Evolutionary conservation across 2,329 filamentous ascomycete species (phyloP).

Genomic region (Cladophialophora chaetospira): DNA sequence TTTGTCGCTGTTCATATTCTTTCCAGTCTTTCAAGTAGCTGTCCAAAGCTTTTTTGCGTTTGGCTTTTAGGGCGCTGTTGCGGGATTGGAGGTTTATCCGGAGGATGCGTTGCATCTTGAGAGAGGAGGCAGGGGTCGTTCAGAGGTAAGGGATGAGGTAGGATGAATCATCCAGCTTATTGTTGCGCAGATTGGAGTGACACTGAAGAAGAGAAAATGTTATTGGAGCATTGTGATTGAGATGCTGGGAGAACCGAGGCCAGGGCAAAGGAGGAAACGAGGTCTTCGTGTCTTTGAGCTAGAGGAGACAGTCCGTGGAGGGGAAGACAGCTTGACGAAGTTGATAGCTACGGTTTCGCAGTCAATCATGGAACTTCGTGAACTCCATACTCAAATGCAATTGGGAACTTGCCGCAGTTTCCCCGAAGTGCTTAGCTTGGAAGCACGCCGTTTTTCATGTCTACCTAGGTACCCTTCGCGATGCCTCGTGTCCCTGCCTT

Average conservation of each 20-base stretch:
- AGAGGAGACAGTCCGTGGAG: too few relatives aligned
- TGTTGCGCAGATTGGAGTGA: neutral
- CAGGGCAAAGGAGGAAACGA: neutral
- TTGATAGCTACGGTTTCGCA: too few relatives aligned
- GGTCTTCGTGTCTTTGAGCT: too few relatives aligned
- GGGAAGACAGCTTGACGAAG: too few relatives aligned
- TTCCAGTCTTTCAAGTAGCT: conserved; percentile 44
- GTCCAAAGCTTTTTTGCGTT: conserved; percentile 48
- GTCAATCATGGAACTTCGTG: too few relatives aligned
- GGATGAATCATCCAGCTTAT: neutral
- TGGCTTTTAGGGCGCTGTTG: conserved; percentile 60
- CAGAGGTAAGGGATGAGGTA: too few relatives aligned
- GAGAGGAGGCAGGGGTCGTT: neutral
- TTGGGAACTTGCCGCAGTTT: neutral
- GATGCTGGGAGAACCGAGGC: neutral
- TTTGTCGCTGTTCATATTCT: conserved; percentile 37
- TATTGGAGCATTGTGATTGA: neutral
- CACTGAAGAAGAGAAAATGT: neutral
- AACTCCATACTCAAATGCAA: neutral
- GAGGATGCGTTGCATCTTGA: conserved; percentile 69
- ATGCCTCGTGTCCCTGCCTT: too few relatives aligned
- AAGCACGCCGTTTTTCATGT: too few relatives aligned
- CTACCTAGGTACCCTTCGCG: too few relatives aligned
- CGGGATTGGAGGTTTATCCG: conserved; percentile 67
- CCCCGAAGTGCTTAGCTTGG: neutral